Evolutionary conservation across 768 basidiomycete species (phyloP).

Genomic region (Tylopilus subfusipes): DNA sequence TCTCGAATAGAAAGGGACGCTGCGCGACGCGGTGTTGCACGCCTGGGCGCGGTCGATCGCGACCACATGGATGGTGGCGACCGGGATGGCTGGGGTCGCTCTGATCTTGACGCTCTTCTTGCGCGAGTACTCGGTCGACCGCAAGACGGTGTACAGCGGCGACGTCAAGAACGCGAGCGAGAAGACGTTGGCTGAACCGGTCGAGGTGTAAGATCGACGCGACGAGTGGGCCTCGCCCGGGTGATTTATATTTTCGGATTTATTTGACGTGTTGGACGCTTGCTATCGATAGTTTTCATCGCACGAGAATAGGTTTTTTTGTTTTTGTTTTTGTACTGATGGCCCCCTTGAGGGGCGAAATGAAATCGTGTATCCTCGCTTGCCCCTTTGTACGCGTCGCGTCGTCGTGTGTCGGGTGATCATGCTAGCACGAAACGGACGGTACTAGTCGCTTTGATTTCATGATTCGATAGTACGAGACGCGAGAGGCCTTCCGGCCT

Average conservation of each 20-base stretch:
- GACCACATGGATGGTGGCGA: slow-evolving; percentile 61
- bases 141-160: slow-evolving; percentile 42
- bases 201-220: neutral
- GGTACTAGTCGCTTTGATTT: no score
- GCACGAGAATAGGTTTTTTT: no score
- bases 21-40: slow-evolving; percentile 50
- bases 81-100: slow-evolving; percentile 52
- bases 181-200: neutral
- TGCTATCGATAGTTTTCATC: neutral
- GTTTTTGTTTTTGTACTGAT: no score
- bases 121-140: slow-evolving; percentile 55
- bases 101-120: slow-evolving; percentile 53
- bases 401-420: no score
- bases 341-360: no score
- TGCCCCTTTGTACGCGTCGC: no score
- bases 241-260: no score
- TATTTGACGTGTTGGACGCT: neutral
- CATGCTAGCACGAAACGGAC: no score
- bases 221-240: neutral
- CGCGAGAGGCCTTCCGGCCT: no score
- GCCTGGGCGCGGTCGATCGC: slow-evolving; percentile 66
- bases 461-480: no score
- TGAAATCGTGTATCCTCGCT: neutral
- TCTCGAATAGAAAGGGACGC: slow-evolving; percentile 42
- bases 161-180: slow-evolving; percentile 10